Evolutionary conservation across 352 stramenopile species (phyloP), one percentile per base, ranked within the genome.

Genomic region (Phytophthora citricola): DNA sequence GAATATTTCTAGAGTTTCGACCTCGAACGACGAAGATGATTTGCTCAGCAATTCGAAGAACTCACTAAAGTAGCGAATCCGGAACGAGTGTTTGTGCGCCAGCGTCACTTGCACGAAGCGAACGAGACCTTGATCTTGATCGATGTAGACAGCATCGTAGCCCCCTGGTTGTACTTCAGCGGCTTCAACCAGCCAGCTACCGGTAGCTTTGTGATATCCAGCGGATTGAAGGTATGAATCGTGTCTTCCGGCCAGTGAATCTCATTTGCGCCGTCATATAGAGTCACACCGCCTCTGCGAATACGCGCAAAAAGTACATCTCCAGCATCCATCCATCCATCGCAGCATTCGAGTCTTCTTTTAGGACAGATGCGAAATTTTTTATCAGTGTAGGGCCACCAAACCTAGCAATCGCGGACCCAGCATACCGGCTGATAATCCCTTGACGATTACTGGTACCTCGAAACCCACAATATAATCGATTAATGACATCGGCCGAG

Each of bases 101-200:
- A 20, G 17, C 3, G 48, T 17, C 40, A 66, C 50, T 56, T 62
- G 59, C 3, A 68, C 43, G 41, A 68, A 68, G 27, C 50, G 26
- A 32, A 62, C 22, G 31, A 68, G 24, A 2, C 29, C 24, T 17
- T n/a, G 4, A 3, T 54, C 36, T 24, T 31, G n/a, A 17, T 68
- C 50, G n/a, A 68, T 17, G 20, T 62, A 68, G 2, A 58, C 46
- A 12, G 60, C 60, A 51, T 68, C 60, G 43, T 68, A 68, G 9
- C 50, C 59, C 50, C 50, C 38, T 50, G 34, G n/a, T 52, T 47
- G 45, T 26, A 43, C 17, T 39, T 55, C 26, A 9, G 24, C 47
- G 24, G 44, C 36, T 50, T 36, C 20, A 50, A 24, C 44, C 44
- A 50, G 4, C 44, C 0, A 7, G 14, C 29, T n/a, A n/a, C 4